phyloP scores from a whole-genome alignment of 1,139 yeast genomes.

The Zhuliangozyma blackwelliae region DNA sequence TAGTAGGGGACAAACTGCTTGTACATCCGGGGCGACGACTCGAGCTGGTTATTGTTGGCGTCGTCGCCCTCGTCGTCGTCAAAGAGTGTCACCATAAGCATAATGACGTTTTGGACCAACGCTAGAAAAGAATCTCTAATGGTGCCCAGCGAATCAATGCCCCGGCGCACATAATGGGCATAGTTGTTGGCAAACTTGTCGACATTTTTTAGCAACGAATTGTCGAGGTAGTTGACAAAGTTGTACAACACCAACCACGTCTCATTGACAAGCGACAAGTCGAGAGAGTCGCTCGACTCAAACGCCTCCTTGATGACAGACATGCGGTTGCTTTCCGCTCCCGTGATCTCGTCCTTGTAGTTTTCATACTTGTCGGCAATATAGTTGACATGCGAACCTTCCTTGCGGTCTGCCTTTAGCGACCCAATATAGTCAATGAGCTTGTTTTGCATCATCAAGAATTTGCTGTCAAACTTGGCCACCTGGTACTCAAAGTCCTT shows the following conservation, averaged over 20 bases:
- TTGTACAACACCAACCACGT: constrained; percentile 42
- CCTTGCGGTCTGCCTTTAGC: constrained; percentile 26
- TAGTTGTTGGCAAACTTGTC: constrained; percentile 37
- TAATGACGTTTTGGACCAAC: constrained; percentile 23
- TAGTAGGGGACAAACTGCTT: constrained; percentile 37
- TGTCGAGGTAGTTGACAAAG: constrained; percentile 34
- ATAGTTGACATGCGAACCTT: constrained; percentile 37
- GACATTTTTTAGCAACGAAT: constrained; percentile 26
- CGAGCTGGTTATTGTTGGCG: constrained; percentile 23
- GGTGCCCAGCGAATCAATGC: constrained; percentile 28
- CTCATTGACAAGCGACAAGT: constrained; percentile 41
- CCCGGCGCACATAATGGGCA: constrained; percentile 25
- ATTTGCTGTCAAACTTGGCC: constrained; percentile 31
- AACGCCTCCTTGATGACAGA: constrained; percentile 30
- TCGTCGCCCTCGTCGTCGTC: constrained; percentile 22
- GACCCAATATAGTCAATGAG: constrained; percentile 34
- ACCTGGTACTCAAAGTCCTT: constrained; percentile 36
- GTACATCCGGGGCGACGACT: constrained; percentile 34
- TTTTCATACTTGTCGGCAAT: constrained; percentile 38
- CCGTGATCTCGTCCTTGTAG: constrained; percentile 32
- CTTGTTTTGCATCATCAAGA: constrained; percentile 37
- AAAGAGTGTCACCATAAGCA: constrained; percentile 28
- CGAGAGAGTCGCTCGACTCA: constrained; percentile 38
- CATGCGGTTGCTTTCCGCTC: constrained; percentile 28
- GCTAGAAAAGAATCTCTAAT: constrained; percentile 25